Percentiles rank a stretch among this genome's conserved stretches.
phyloP scores from a whole-genome alignment of 1,284 basidiomycete genomes.

The Puccinia hordei region DNA sequence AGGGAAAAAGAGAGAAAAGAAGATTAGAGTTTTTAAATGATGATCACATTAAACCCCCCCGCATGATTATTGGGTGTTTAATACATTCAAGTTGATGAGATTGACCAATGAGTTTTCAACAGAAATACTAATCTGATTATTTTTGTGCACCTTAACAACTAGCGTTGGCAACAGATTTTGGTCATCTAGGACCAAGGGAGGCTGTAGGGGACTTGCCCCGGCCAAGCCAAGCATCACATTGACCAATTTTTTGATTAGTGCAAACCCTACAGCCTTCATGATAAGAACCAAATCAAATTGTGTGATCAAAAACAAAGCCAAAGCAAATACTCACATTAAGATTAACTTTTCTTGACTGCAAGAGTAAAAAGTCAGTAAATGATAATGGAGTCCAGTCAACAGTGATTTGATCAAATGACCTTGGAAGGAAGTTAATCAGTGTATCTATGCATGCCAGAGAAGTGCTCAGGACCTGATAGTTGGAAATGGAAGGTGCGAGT shows the following conservation, averaged over 20 bases:
- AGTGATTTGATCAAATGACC: background rate
- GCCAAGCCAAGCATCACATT: conserved; percentile 38
- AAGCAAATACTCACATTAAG: conserved; percentile 28
- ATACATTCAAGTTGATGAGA: no score
- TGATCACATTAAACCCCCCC: no score
- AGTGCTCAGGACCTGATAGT: conserved; percentile 16
- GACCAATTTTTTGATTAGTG: conserved; percentile 14
- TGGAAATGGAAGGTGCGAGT: background rate
- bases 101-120: no score
- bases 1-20: no score
- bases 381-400: conserved; percentile 32
- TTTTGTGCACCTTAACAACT: conserved; percentile 7
- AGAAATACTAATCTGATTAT: background rate
- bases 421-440: conserved; percentile 9
- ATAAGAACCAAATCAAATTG: conserved; percentile 28
- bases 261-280: conserved; percentile 44
- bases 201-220: conserved; percentile 5
- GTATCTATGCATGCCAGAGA: conserved; percentile 29
- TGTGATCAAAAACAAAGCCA: background rate
- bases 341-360: conserved; percentile 2
- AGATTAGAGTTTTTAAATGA: no score
- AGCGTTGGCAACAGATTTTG: conserved; percentile 14
- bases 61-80: no score
- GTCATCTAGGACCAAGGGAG: conserved; percentile 24
- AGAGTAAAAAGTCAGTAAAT: conserved; percentile 23